phyloP scores from a whole-genome alignment of 2,329 filamentous ascomycete genomes.

The Ophiostoma pallidulum region DNA sequence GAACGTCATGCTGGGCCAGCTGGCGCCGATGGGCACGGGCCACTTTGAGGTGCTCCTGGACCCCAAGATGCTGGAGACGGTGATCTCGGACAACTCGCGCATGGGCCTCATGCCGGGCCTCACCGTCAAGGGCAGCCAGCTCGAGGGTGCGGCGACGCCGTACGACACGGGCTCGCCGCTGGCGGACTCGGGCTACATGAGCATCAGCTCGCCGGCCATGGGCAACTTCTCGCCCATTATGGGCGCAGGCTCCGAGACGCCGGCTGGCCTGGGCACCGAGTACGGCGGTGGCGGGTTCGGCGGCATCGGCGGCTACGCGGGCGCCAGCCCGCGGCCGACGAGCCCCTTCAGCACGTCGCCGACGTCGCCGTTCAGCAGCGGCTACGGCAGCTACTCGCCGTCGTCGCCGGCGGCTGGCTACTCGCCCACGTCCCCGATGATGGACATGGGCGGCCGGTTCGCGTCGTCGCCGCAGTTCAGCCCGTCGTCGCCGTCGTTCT shows the following conservation, averaged over 20 bases:
- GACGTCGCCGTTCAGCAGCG: constrained; percentile 52
- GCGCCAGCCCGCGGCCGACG: constrained; percentile 59
- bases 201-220: constrained; percentile 52
- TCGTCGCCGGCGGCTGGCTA: constrained; percentile 66
- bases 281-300: constrained; percentile 44
- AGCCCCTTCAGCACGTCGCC: constrained; percentile 70
- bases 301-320: constrained; percentile 41
- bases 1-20: constrained; percentile 95
- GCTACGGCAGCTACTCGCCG: constrained; percentile 58
- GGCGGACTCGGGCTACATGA: constrained; percentile 54
- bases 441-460: constrained; percentile 44
- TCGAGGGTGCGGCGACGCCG: constrained; percentile 81
- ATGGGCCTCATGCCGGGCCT: constrained; percentile 74
- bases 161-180: constrained; percentile 84
- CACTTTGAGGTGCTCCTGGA: constrained; percentile 92
- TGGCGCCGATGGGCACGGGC: constrained; percentile 94
- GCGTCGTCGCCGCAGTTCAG: constrained; percentile 51
- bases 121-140: constrained; percentile 62
- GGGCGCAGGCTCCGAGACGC: constrained; percentile 60
- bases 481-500: constrained; percentile 54
- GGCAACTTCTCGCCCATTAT: constrained; percentile 71
- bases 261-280: constrained; percentile 55
- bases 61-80: constrained; percentile 89
- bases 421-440: constrained; percentile 65
- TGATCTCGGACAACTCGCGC: constrained; percentile 84